Base-by-base conservation (phyloP, 2,329 filamentous ascomycete species). In the Ophiostoma sp. region DNA sequence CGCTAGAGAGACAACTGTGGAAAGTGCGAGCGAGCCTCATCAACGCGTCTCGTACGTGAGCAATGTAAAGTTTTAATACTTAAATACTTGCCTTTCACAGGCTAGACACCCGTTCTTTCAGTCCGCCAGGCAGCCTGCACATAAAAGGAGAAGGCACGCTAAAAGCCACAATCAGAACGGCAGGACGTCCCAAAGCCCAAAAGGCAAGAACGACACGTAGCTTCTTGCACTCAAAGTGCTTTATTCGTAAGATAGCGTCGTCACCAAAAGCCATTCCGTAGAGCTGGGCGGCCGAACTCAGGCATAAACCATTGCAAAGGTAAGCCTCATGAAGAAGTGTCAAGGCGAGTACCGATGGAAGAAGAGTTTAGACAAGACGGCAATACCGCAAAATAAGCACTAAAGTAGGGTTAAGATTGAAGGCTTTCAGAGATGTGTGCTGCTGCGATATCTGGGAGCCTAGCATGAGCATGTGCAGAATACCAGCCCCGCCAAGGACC, bases 191-290 rank as follows among this genome's bases (percentile, higher is more conserved):
- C 55, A 19, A 25, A 25, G 48, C 57, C 12, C 42, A n/a, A n/a
- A 31, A n/a, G 28, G 59, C 28, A 61, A 71, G 42, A 70, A 71
- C 73, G 73, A 63, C 73, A 74, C 73, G 73, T 72, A 64, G 59
- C 59, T 64, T 42, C 55, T 59, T 59, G 28, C 28, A 39, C 57
- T 59, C 28, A 42, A 52, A 11, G 17, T 39, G 61, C 22, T 36
- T 15, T 63, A 31, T 68, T 31, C 48, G 45, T 25, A 66, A 50
- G 48, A 33, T 19, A 28, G 42, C 28, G 33, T 68, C 48, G 22
- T 28, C 63, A 45, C 39, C 22, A 28, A 12, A 28, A 3, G 36
- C 2, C 22, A 19, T 63, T 39, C 19, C 12, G 33, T 39, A 39
- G n/a, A n/a, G 33, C n/a, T 55, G n/a, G 19, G 11, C 59, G 42